Conservation (phyloP, 352 stramenopile species). For the Paralagenidium karlingii region DNA sequence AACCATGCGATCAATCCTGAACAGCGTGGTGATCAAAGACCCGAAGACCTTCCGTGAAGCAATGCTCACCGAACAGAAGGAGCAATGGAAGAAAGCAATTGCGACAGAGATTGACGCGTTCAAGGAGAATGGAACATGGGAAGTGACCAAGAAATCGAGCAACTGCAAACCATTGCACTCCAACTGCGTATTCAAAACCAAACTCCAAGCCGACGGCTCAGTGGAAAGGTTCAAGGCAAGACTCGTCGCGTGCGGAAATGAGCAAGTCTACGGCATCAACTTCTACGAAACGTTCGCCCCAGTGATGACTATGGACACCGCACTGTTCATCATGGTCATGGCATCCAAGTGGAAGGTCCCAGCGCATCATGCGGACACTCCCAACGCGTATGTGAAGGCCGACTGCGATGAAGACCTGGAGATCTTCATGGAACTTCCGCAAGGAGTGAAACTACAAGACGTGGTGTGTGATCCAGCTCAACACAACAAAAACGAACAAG, state of each 20-base stretch:
- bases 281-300: not conserved
- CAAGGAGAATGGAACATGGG: not conserved
- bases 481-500: too few species aligned
- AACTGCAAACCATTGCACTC: not conserved
- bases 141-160: not conserved
- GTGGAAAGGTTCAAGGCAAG: not conserved
- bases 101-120: not conserved
- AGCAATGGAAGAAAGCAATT: not conserved
- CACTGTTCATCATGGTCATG: not conserved
- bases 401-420: not conserved
- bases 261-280: not conserved
- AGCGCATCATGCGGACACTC: not conserved
- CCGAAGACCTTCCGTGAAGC: not conserved
- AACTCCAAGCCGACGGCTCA: slow-evolving; percentile 1
- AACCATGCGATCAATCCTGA: not conserved
- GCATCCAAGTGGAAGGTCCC: not conserved
- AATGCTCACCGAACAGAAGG: not conserved
- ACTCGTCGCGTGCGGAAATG: not conserved
- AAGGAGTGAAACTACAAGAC: not conserved
- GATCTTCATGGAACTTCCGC: slow-evolving; percentile 3
- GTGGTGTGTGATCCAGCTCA: too few species aligned
- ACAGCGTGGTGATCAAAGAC: not conserved
- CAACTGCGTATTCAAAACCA: not conserved
- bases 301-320: not conserved
- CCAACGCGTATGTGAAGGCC: not conserved